These are phyloP conservation scores for Coemansia sp. DNA, from an alignment of 371 early-diverging fungal genomes.

Conservation along the genomic window DNA sequence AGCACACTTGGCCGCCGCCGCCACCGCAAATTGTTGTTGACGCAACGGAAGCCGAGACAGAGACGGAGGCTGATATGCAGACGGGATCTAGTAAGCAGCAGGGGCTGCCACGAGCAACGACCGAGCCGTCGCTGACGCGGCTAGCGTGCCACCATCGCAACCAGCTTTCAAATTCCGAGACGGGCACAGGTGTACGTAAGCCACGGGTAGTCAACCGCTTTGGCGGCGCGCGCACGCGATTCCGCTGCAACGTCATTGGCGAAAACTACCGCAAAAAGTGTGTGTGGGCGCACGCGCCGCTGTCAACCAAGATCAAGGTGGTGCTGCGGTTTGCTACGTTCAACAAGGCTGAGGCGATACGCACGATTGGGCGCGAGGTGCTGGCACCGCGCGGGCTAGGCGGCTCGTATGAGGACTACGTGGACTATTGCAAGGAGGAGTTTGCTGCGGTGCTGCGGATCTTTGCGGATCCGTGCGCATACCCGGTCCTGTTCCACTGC, in stretches of 20 bases:
- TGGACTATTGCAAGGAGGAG: slow-evolving; percentile 57
- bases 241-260: slow-evolving; percentile 48
- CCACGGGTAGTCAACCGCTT: slow-evolving; percentile 27
- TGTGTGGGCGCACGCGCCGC: slow-evolving; percentile 41
- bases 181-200: background rate
- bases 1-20: background rate
- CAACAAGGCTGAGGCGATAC: slow-evolving; percentile 53
- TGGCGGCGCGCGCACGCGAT: slow-evolving; percentile 38
- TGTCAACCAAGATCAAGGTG: slow-evolving; percentile 42
- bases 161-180: slow-evolving; percentile 2
- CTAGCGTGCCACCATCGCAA: background rate
- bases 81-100: background rate
- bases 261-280: slow-evolving; percentile 47
- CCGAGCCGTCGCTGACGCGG: slow-evolving; percentile 2
- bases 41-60: background rate
- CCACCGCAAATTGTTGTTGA: slow-evolving; percentile 8
- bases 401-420: slow-evolving; percentile 61
- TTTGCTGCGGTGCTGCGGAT: slow-evolving; percentile 56
- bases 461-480: slow-evolving; percentile 56
- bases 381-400: slow-evolving; percentile 59
- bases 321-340: slow-evolving; percentile 43
- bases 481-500: slow-evolving; percentile 79
- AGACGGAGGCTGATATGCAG: background rate
- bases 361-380: slow-evolving; percentile 55
- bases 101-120: slow-evolving; percentile 2